Conservation (phyloP, 73 alveolate genomes). For the Paraurostyla sp. region DNA sequence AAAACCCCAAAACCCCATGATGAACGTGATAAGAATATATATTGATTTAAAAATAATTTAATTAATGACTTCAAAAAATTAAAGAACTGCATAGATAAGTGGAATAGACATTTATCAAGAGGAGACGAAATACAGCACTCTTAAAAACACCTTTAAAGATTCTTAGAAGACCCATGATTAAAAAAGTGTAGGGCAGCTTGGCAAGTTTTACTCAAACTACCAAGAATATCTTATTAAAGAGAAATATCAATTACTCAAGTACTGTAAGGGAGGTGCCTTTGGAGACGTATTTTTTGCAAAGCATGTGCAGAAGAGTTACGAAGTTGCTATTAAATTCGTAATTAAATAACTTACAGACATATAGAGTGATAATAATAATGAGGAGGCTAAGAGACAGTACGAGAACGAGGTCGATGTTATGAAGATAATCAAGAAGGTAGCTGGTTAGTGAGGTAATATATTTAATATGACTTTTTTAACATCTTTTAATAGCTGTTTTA, state of each 20-base stretch:
- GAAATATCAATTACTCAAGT: background rate
- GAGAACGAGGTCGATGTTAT: conserved; percentile 53
- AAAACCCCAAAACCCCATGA: no score
- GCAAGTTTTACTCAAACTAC: no score
- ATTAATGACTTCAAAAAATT: no score
- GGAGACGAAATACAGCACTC: no score
- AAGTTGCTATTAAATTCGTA: conserved; percentile 61
- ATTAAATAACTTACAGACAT: no score
- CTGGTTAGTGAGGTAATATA: conserved; percentile 29
- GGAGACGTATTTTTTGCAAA: conserved; percentile 55
- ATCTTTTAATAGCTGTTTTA: background rate
- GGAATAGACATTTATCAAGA: no score
- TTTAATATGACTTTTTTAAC: background rate
- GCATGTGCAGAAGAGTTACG: conserved; percentile 35
- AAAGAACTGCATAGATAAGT: no score
- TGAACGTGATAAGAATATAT: no score
- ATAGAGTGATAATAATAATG: conserved; percentile 44
- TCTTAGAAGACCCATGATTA: no score
- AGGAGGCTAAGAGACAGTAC: conserved; percentile 46
- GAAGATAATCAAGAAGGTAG: conserved; percentile 35
- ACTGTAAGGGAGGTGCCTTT: conserved; percentile 48
- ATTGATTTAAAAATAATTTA: no score
- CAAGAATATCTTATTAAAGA: conserved; percentile 41
- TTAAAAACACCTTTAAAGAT: no score
- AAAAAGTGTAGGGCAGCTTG: no score